Evolutionary conservation across 495 filamentous ascomycete genomes (phyloP).

Genomic region (Penicillium parvum): DNA sequence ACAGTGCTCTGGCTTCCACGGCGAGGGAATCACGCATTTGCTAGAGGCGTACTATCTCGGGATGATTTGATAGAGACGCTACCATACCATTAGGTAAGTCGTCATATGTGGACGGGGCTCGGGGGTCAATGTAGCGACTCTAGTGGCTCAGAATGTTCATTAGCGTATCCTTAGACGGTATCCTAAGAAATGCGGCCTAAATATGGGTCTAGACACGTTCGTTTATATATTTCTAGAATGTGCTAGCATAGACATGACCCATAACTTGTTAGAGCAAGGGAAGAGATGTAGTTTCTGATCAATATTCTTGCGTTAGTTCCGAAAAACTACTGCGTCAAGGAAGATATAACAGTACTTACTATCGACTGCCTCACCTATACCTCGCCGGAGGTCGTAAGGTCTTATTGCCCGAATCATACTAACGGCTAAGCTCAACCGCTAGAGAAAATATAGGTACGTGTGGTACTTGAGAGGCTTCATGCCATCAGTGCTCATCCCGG

Average conservation of each 20-base stretch:
- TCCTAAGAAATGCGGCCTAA: not conserved
- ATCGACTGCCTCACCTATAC: conserved; percentile 2
- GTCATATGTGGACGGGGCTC: not conserved
- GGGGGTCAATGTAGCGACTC: conserved; percentile 1
- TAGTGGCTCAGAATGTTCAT: conserved; percentile 1
- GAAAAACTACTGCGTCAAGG: not conserved
- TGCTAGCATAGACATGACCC: conserved; percentile 1
- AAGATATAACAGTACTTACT: not conserved
- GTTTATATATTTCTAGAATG: conserved; percentile 3
- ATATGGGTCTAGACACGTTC: not conserved
- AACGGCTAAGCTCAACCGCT: conserved; percentile 5
- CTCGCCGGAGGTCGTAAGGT: conserved; percentile 3
- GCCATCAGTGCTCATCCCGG: conserved; percentile 4
- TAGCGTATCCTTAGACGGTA: not conserved
- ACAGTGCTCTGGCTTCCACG: not conserved
- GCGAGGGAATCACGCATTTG: conserved; percentile 1
- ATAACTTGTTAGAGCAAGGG: conserved; percentile 2
- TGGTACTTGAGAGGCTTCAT: conserved; percentile 10
- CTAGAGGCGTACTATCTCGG: not conserved
- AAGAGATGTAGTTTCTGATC: conserved; percentile 4
- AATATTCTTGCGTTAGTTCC: not conserved
- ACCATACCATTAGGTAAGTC: not conserved
- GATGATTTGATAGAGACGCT: not conserved
- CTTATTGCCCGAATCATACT: conserved; percentile 5
- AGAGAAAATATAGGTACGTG: conserved; percentile 9